Evolutionary conservation across 75 land plant species (phyloP).

Genomic region (Cupressus sempervirens): DNA sequence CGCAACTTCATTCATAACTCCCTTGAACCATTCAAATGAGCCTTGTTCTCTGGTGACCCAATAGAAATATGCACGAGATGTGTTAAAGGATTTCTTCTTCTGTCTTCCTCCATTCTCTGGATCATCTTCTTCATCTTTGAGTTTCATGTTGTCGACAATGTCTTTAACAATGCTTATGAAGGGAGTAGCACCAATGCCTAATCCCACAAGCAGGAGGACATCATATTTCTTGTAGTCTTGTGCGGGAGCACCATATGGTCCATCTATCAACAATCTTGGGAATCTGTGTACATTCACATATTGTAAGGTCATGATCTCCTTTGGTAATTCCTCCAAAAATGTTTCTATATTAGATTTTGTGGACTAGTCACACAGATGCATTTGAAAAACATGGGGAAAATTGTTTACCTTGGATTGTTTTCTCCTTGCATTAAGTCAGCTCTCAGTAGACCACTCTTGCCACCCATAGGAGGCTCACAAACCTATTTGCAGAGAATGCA

Average conservation of each 20-base stretch:
- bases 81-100: conserved; percentile 15
- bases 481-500: conserved; percentile 12
- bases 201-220: conserved; percentile 46
- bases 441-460: conserved; percentile 35
- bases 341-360: neutral
- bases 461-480: conserved; percentile 28
- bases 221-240: conserved; percentile 59
- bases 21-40: conserved; percentile 91
- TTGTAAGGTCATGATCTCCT: neutral
- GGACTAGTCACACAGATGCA: too few species aligned
- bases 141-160: conserved; percentile 41
- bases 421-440: conserved; percentile 17
- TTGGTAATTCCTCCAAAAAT: neutral
- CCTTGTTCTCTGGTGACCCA: conserved; percentile 96
- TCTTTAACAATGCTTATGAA: conserved; percentile 48
- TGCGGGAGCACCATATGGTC: conserved; percentile 62
- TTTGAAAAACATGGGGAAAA: neutral
- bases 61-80: conserved; percentile 44
- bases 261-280: conserved; percentile 41
- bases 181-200: conserved; percentile 59
- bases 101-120: neutral
- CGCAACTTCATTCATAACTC: conserved; percentile 89
- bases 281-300: conserved; percentile 17
- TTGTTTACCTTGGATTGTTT: conserved; percentile 8
- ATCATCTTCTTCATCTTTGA: conserved; percentile 6